Base-by-base conservation (phyloP, 1,139 yeast species). In the Hansenula sp. region DNA sequence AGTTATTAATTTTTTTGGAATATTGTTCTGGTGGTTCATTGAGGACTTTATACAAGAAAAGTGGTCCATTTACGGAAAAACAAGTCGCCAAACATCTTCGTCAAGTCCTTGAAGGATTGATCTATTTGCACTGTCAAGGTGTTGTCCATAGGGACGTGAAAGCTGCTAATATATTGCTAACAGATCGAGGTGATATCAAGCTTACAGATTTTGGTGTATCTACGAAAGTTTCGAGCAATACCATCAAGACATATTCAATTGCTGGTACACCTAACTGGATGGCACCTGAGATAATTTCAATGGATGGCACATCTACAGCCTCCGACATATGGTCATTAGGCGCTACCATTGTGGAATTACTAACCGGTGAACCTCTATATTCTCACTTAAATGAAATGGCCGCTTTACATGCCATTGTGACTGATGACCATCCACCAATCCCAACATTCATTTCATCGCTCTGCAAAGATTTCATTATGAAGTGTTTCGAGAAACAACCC, bases 241-340 rank as follows among this genome's bases (percentile, higher is more conserved):
- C 85, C 7, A 70, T 83, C 56, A 85, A 86, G 57, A 73, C 62
- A 2, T 53, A 47, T 33, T 91, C 98, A 0, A 85, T 91, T 69
- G 98, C 95, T 0, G 99, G 99, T 2, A 93, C 99, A 0, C 96
- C 98, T 0, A 93, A 93, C 62, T 94, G 99, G 99, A 94, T 94
- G 99, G 99, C 98, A 0, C 99, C 99, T 0, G 99, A 93, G 60
- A 96, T 93, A 29, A 89, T 93, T 36, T 82, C 86, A 16, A 82
- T 90, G 52, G 88, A 85, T 55, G 96, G 96, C 7, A 83, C 94
- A 3, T 84, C 95, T 34, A 81, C 95, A 0, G 87, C 95, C 0
- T 87, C 96, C 5, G 95, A 86, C 62, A 77, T 85, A 24, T 86
- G 95, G 98, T 87, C 96, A n/a, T 66, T 93, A 32, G 99, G 98